Evolutionary conservation across 352 stramenopile species (phyloP).

Genomic region (Globisporangium spinosum): DNA sequence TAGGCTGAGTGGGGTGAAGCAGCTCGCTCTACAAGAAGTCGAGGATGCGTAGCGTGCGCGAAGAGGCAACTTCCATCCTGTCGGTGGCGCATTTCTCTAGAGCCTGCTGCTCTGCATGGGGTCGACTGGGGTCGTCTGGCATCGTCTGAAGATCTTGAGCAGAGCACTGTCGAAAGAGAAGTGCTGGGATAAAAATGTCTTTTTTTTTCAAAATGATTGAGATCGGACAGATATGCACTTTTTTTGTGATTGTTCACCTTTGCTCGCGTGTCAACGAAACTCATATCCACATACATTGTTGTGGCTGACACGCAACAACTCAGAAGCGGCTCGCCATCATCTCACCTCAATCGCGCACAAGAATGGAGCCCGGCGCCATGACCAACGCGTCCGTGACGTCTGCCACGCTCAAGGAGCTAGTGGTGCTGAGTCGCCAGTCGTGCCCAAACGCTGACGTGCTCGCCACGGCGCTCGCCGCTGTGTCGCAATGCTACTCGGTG

Average conservation of each 20-base stretch:
- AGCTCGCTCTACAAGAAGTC: not conserved
- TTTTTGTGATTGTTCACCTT: too few relatives aligned
- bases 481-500: conserved; percentile 47
- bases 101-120: too few relatives aligned
- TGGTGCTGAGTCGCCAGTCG: conserved; percentile 5
- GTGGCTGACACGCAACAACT: not conserved
- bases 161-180: too few relatives aligned
- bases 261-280: not conserved
- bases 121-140: too few relatives aligned
- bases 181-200: too few relatives aligned
- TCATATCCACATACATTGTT: not conserved
- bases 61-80: too few relatives aligned
- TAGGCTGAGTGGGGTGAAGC: not conserved
- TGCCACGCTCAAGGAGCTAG: conserved; percentile 19
- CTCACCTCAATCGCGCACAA: not conserved
- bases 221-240: too few relatives aligned
- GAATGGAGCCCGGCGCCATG: not conserved
- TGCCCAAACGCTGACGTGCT: conserved; percentile 36
- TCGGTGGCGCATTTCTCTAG: too few relatives aligned
- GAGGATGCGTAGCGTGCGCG: too few relatives aligned
- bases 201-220: too few relatives aligned
- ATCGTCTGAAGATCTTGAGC: too few relatives aligned
- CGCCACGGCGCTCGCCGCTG: conserved; percentile 29
- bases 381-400: conserved; percentile 13
- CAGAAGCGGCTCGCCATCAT: not conserved